phyloP scores from a whole-genome alignment of 2,329 filamentous ascomycete genomes.

The Mariannaea sp. region DNA sequence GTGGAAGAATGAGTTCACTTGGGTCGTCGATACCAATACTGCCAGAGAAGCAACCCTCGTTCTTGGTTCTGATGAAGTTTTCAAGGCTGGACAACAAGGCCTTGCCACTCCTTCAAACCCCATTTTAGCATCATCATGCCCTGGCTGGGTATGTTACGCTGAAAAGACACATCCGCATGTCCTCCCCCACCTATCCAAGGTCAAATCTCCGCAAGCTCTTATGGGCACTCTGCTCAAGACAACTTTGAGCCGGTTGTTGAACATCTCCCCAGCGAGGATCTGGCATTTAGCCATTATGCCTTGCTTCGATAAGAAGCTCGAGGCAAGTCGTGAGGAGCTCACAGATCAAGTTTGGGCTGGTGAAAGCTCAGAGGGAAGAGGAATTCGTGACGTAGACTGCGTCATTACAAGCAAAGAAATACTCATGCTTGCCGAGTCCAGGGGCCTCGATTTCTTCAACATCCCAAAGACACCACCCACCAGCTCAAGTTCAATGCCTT shows the following conservation, averaged over 20 bases:
- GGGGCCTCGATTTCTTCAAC: conserved; percentile 75
- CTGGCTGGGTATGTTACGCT: conserved; percentile 98
- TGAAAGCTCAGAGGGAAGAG: conserved; percentile 53
- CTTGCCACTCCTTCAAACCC: conserved; percentile 50
- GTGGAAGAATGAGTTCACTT: conserved; percentile 78
- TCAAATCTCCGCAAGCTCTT: conserved; percentile 94
- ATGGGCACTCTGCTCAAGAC: conserved; percentile 91
- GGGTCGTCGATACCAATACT: conserved; percentile 88
- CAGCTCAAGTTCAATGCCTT: conserved; percentile 53
- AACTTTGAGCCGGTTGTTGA: conserved; percentile 72
- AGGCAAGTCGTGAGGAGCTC: conserved; percentile 90
- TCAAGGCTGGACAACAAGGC: conserved; percentile 41
- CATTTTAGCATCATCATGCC: conserved; percentile 86
- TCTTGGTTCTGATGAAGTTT: conserved; percentile 74
- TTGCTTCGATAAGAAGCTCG: conserved; percentile 98
- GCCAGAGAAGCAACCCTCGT: conserved; percentile 84
- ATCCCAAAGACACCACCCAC: conserved; percentile 65
- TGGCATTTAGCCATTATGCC: conserved; percentile 98
- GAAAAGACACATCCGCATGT: conserved; percentile 97
- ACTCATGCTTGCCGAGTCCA: conserved; percentile 82
- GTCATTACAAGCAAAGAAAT: conserved; percentile 97
- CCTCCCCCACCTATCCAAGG: conserved; percentile 83
- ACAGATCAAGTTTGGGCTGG: conserved; percentile 77
- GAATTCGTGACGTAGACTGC: conserved; percentile 89
- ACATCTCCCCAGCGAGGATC: conserved; percentile 76